A percentile compares a stretch with the other conserved stretches of the same genome.
phyloP scores from a whole-genome alignment of 1,284 basidiomycete species.

The Trichosporon asahii region DNA sequence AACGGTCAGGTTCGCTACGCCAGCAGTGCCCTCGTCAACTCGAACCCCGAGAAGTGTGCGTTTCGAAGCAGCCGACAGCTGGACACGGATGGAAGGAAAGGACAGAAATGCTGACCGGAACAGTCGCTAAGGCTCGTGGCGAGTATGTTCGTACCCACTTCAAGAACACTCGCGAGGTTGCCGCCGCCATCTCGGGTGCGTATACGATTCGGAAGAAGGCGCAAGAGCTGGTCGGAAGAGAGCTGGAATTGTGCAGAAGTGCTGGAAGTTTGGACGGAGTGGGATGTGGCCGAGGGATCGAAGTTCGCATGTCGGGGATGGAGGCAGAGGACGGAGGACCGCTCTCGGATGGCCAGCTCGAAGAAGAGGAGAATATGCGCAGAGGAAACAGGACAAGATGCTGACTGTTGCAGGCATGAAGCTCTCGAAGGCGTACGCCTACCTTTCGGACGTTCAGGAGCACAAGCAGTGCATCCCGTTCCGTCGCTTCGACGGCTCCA shows the following conservation, averaged over 20 bases:
- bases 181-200: slow-evolving; percentile 77
- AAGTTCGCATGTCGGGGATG: background rate
- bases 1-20: slow-evolving; percentile 76
- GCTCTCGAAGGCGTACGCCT: slow-evolving; percentile 91
- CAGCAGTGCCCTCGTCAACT: slow-evolving; percentile 67
- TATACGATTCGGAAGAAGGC: slow-evolving; percentile 17
- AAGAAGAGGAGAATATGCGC: background rate
- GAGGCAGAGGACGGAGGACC: background rate
- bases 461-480: slow-evolving; percentile 98
- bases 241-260: slow-evolving; percentile 39
- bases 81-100: background rate
- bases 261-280: slow-evolving; percentile 43
- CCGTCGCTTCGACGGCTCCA: slow-evolving; percentile 94
- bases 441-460: slow-evolving; percentile 90
- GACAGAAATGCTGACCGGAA: slow-evolving; percentile 13
- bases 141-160: slow-evolving; percentile 99
- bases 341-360: background rate
- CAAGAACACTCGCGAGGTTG: slow-evolving; percentile 99
- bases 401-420: slow-evolving; percentile 66
- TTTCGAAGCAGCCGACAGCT: slow-evolving; percentile 33
- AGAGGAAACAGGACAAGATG: background rate
- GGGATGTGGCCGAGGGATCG: background rate
- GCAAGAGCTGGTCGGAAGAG: background rate
- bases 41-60: slow-evolving; percentile 90
- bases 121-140: slow-evolving; percentile 86